phyloP scores from a whole-genome alignment of 2,329 filamentous ascomycete species.

The Diplodia intermedia region DNA sequence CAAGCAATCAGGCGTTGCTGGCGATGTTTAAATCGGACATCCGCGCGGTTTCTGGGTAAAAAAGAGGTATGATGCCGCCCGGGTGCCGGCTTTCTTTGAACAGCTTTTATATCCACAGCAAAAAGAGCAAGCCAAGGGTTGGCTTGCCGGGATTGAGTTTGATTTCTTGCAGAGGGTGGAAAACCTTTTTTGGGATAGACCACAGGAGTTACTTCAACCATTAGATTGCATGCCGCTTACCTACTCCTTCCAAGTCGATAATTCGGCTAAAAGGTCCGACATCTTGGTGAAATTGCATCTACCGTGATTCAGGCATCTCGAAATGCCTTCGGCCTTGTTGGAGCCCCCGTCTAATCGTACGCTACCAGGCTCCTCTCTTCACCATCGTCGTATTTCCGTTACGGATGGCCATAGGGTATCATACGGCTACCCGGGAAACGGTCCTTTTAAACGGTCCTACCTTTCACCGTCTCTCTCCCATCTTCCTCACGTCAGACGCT shows the following conservation, averaged over 20 bases:
- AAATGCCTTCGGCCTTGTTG: background rate
- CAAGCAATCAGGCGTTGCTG: slow-evolving; percentile 26
- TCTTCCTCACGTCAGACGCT: background rate
- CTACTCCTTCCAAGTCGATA: background rate
- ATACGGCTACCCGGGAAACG: background rate
- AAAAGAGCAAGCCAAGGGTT: slow-evolving; percentile 6
- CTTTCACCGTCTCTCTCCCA: background rate
- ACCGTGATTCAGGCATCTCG: background rate
- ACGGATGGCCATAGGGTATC: background rate
- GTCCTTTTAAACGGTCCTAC: background rate
- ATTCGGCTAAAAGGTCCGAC: background rate
- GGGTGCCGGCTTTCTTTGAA: slow-evolving; percentile 27
- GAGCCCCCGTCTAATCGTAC: background rate
- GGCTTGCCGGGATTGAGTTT: slow-evolving; percentile 5
- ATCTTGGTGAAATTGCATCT: background rate
- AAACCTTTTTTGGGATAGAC: slow-evolving; percentile 21
- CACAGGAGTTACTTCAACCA: slow-evolving; percentile 11
- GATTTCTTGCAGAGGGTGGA: slow-evolving; percentile 13
- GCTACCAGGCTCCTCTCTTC: background rate
- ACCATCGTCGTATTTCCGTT: background rate
- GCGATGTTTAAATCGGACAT: slow-evolving; percentile 20
- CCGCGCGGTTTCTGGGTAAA: slow-evolving; percentile 8
- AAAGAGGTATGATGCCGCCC: slow-evolving; percentile 22
- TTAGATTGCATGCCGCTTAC: slow-evolving; percentile 28
- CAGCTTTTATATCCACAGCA: slow-evolving; percentile 20